Conservation (phyloP, 1,284 basidiomycete species). For the Pyrrhoderma lamaoense region DNA sequence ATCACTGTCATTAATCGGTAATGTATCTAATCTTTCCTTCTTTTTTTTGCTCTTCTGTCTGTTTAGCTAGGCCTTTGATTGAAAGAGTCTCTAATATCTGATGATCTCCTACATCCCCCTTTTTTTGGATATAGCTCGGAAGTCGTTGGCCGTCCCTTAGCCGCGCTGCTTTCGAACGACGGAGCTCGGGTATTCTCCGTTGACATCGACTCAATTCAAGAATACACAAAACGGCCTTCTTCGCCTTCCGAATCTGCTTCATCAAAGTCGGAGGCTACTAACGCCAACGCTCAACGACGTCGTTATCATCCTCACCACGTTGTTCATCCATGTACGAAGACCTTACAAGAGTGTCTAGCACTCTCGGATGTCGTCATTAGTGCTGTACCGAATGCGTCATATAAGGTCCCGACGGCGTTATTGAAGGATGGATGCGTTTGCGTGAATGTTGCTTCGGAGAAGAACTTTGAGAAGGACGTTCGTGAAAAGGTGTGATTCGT, state of each 20-base stretch:
- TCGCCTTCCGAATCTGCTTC: slow-evolving; percentile 21
- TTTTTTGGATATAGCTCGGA: slow-evolving; percentile 59
- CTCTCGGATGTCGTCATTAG: slow-evolving; percentile 87
- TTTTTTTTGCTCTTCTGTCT: too few relatives aligned
- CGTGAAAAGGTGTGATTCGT: slow-evolving; percentile 83
- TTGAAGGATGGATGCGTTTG: slow-evolving; percentile 92
- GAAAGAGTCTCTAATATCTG: too few relatives aligned
- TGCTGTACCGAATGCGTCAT: slow-evolving; percentile 80
- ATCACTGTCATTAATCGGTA: slow-evolving; percentile 92
- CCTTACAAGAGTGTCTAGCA: slow-evolving; percentile 68
- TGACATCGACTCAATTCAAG: slow-evolving; percentile 91
- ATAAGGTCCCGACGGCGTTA: slow-evolving; percentile 85
- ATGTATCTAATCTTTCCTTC: background rate
- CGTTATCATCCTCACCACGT: slow-evolving; percentile 81
- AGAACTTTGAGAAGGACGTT: slow-evolving; percentile 94
- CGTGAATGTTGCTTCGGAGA: slow-evolving; percentile 90
- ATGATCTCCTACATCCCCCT: background rate
- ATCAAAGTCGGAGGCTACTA: slow-evolving; percentile 28
- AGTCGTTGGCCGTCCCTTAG: slow-evolving; percentile 92
- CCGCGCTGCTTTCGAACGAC: slow-evolving; percentile 90
- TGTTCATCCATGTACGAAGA: slow-evolving; percentile 55
- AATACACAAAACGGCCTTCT: slow-evolving; percentile 83
- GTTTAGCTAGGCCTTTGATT: too few relatives aligned
- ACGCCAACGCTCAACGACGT: slow-evolving; percentile 25
- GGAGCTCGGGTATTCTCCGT: slow-evolving; percentile 92